Conservation (phyloP, 768 basidiomycete species). For the Neoboletus brunneissimus region DNA sequence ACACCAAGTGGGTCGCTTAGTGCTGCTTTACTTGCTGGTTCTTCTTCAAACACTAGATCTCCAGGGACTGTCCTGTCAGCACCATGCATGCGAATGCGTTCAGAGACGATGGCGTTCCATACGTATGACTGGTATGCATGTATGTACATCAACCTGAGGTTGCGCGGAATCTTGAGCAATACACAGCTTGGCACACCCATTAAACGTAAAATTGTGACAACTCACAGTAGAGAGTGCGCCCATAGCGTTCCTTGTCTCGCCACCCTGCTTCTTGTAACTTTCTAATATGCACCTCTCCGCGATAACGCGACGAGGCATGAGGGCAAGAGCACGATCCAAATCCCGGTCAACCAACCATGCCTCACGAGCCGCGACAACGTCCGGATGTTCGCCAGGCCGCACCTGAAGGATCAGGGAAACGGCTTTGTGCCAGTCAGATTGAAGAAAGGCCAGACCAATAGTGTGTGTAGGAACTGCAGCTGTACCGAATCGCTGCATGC, state of each 20-base stretch:
- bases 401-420: slow-evolving; percentile 76
- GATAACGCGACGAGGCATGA: slow-evolving; percentile 89
- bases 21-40: slow-evolving; percentile 21
- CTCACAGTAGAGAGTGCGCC: slow-evolving; percentile 82
- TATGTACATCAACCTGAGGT: slow-evolving; percentile 94
- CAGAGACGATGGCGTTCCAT: slow-evolving; percentile 97
- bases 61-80: slow-evolving; percentile 73
- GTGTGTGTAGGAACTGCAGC: slow-evolving; percentile 93
- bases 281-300: slow-evolving; percentile 93
- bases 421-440: slow-evolving; percentile 88
- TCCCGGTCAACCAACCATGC: slow-evolving; percentile 87
- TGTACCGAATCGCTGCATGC: slow-evolving; percentile 99
- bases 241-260: slow-evolving; percentile 79
- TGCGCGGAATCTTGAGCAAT: slow-evolving; percentile 80
- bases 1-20: slow-evolving; percentile 32
- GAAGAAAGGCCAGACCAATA: slow-evolving; percentile 87
- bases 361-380: slow-evolving; percentile 77
- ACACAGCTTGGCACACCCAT: slow-evolving; percentile 2
- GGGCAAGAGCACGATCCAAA: slow-evolving; percentile 72
- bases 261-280: slow-evolving; percentile 77
- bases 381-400: slow-evolving; percentile 90
- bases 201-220: slow-evolving; percentile 1
- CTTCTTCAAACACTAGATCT: slow-evolving; percentile 80
- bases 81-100: slow-evolving; percentile 81
- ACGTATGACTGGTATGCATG: slow-evolving; percentile 99